Evolutionary conservation across 768 basidiomycete genomes (phyloP).

Genomic region (Trametes cingulata): DNA sequence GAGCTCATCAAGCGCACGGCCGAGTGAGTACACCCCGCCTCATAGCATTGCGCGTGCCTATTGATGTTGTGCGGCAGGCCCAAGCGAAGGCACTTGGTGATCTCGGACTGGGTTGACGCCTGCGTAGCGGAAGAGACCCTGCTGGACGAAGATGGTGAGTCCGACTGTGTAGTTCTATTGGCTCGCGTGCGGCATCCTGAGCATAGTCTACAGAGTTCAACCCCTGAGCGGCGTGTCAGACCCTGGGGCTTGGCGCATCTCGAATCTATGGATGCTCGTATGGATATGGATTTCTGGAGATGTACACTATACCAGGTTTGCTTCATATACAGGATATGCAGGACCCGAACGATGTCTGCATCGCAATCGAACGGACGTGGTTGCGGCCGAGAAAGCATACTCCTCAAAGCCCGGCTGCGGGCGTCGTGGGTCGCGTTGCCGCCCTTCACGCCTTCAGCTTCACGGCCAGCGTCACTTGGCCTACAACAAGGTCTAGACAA

Average conservation of each 20-base stretch:
- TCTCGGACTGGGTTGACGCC: slow-evolving; percentile 74
- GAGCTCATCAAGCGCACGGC: slow-evolving; percentile 72
- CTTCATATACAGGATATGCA: too few species aligned
- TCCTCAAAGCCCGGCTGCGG: too few species aligned
- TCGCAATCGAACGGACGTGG: too few species aligned
- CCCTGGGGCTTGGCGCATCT: too few species aligned
- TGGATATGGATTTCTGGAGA: not conserved
- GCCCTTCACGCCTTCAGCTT: too few species aligned
- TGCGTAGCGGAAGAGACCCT: slow-evolving; percentile 84
- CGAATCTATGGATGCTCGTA: not conserved
- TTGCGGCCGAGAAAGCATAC: too few species aligned
- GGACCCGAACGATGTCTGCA: not conserved
- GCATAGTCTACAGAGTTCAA: not conserved
- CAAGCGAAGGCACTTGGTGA: slow-evolving; percentile 74
- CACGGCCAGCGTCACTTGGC: too few species aligned
- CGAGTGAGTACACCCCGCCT: slow-evolving; percentile 46
- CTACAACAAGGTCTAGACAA: too few species aligned
- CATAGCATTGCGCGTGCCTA: not conserved
- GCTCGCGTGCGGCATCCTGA: not conserved
- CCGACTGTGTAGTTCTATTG: not conserved
- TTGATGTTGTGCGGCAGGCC: slow-evolving; percentile 50
- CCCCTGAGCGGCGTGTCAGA: not conserved
- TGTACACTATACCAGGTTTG: not conserved
- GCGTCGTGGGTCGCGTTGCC: too few species aligned
- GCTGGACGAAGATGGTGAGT: slow-evolving; percentile 81